Conservation (phyloP, 2,329 filamentous ascomycete species). For the Diaporthe vexans region DNA sequence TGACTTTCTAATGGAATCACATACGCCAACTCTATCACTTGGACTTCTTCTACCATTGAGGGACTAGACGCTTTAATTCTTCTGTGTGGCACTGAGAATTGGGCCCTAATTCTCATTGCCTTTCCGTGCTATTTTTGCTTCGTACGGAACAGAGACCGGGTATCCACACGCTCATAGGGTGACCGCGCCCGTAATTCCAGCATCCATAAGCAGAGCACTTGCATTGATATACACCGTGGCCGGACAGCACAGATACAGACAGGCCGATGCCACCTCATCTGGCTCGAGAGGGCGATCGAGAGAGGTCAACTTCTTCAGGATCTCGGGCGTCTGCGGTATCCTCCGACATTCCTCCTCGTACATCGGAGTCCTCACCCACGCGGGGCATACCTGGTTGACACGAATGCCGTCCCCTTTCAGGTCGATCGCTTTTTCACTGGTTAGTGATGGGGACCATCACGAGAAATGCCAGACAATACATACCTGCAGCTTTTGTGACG, state of each 20-base stretch:
- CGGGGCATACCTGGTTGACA: background rate
- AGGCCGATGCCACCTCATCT: background rate
- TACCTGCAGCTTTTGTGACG: background rate
- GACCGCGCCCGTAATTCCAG: background rate
- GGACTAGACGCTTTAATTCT: background rate
- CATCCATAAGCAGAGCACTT: background rate
- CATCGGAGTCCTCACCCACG: background rate
- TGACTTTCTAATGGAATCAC: slow-evolving; percentile 44
- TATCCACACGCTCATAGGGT: background rate
- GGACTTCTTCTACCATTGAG: background rate
- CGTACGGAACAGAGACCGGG: background rate
- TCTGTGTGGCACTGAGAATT: background rate
- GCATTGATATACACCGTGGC: background rate
- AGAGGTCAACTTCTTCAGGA: background rate
- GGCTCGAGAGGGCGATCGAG: background rate
- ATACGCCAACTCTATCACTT: background rate
- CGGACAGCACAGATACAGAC: background rate
- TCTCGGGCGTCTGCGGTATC: background rate
- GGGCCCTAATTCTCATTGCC: background rate
- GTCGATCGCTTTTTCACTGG: background rate
- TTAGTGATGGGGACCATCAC: background rate
- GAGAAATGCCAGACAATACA: background rate
- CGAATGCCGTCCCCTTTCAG: background rate
- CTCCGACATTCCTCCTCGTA: background rate
- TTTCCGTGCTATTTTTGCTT: background rate